These are phyloP conservation scores for Fusarium coffeatum DNA, from an alignment of 2,329 filamentous ascomycete species.

Conservation along the genomic window DNA sequence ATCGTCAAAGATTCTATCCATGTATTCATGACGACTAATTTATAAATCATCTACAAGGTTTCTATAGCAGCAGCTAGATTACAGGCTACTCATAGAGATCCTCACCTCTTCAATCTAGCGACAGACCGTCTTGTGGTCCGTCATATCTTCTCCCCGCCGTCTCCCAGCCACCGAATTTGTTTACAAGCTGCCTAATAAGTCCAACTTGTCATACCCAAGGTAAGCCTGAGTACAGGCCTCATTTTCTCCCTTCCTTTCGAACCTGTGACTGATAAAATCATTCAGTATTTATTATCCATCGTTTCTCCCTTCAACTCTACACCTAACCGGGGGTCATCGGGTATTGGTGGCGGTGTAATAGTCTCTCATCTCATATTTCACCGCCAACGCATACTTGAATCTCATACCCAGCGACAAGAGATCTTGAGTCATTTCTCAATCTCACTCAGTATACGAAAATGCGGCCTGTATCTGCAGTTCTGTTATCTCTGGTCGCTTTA, in stretches of 20 bases:
- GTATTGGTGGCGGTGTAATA: conserved; percentile 29
- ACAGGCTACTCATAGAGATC: not conserved
- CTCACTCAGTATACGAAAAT: conserved; percentile 47
- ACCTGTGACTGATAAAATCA: conserved; percentile 1
- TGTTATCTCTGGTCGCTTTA: conserved; percentile 60
- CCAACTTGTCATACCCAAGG: conserved; percentile 35
- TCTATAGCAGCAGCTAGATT: not conserved
- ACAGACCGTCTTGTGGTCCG: conserved; percentile 10
- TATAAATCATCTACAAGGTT: not conserved
- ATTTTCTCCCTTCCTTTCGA: conserved; percentile 12
- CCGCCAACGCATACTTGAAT: conserved; percentile 14
- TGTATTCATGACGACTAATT: not conserved
- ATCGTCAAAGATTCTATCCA: not conserved
- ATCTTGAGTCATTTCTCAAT: not conserved
- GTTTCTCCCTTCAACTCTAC: not conserved
- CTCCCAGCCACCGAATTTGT: conserved; percentile 47
- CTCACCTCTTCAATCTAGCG: not conserved
- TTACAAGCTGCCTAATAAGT: conserved; percentile 29
- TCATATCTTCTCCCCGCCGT: conserved; percentile 19
- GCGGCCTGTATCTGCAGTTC: conserved; percentile 54
- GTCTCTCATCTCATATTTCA: conserved; percentile 12
- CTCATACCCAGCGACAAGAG: not conserved
- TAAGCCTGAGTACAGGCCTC: conserved; percentile 17
- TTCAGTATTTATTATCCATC: not conserved
- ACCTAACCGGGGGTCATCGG: conserved; percentile 9